These are phyloP conservation scores for Aspergillus ibericus DNA, from an alignment of 2,329 filamentous ascomycete genomes.

Conservation along the genomic window DNA sequence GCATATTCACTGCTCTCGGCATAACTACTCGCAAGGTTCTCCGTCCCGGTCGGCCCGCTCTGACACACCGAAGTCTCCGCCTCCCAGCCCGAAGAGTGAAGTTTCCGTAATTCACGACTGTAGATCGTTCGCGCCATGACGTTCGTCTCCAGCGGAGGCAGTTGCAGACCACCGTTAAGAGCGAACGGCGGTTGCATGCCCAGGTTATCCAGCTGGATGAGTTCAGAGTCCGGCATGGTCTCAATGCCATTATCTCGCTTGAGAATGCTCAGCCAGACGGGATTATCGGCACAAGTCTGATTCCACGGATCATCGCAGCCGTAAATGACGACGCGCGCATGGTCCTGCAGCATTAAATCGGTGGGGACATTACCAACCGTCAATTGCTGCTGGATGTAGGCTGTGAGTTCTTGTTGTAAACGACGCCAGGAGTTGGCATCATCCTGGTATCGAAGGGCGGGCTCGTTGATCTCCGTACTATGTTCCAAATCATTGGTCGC, in stretches of 20 bases:
- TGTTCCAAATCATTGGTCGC: neutral
- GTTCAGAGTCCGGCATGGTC: too few species aligned
- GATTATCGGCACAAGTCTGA: slow-evolving; percentile 11
- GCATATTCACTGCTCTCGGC: too few species aligned
- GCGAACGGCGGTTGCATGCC: too few species aligned
- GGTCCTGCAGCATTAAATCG: slow-evolving; percentile 8
- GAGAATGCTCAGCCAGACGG: slow-evolving; percentile 1
- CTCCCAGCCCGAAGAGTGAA: too few species aligned
- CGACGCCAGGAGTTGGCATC: slow-evolving; percentile 6
- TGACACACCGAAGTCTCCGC: too few species aligned
- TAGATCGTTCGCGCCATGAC: too few species aligned
- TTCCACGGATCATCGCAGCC: slow-evolving; percentile 7
- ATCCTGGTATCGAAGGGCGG: neutral
- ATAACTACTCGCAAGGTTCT: too few species aligned
- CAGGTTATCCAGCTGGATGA: too few species aligned
- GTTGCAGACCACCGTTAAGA: too few species aligned
- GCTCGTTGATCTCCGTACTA: neutral
- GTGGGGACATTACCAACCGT: neutral
- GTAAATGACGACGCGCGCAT: slow-evolving; percentile 7
- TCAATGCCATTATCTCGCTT: neutral
- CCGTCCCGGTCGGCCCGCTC: too few species aligned
- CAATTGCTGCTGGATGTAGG: slow-evolving; percentile 4
- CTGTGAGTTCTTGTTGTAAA: slow-evolving; percentile 2
- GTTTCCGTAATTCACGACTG: too few species aligned
- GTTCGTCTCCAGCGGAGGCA: too few species aligned